These are phyloP conservation scores for Tetracentron sinense DNA, from an alignment of 164 flowering plant genomes.

Conservation along the genomic window DNA sequence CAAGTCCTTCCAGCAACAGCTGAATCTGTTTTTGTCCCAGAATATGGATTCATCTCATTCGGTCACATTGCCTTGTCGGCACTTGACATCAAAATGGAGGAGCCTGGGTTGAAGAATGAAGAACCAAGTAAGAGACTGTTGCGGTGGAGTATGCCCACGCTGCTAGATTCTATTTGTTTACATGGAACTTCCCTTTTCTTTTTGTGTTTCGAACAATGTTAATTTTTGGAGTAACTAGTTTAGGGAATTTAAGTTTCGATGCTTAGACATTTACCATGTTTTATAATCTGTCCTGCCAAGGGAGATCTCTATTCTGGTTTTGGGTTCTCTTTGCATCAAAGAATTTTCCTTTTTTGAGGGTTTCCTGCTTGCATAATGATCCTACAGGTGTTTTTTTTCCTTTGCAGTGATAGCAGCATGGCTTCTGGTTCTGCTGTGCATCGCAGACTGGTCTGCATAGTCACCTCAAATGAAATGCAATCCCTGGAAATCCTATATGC, in stretches of 20 bases:
- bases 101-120: background rate
- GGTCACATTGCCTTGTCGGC: constrained; percentile 11
- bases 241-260: background rate
- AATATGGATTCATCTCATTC: constrained; percentile 8
- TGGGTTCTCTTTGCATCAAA: no score
- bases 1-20: background rate
- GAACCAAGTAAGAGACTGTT: background rate
- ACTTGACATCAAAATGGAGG: constrained; percentile 6
- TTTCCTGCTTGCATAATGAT: no score
- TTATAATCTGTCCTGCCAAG: background rate
- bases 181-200: background rate
- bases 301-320: no score
- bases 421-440: no score
- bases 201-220: background rate
- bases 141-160: constrained; percentile 1
- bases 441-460: no score
- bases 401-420: no score
- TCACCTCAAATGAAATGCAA: no score
- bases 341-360: no score
- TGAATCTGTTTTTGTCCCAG: background rate
- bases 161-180: background rate
- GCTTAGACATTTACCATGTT: background rate
- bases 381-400: no score
- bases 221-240: background rate
- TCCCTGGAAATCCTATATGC: no score